A percentile compares a stretch with the other conserved stretches of the same genome.
Conservation (phyloP, 345 rosid genomes). For the thale cress (Arabidopsis thaliana) region DNA sequence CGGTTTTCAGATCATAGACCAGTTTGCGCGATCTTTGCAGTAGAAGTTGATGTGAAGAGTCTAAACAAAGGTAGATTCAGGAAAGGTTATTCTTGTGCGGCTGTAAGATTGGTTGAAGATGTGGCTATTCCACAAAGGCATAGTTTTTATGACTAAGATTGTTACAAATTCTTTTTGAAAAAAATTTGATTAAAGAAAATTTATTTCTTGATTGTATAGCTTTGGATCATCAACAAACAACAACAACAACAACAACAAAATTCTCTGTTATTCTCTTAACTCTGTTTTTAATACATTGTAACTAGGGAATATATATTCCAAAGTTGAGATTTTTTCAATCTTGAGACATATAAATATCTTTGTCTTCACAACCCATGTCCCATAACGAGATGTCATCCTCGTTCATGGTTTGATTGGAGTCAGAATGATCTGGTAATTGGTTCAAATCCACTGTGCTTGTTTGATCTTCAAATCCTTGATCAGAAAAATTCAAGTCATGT, state of each 20-base stretch:
- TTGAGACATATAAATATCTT: conserved; percentile 38
- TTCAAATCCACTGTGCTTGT: conserved; percentile 27
- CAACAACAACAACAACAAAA: not conserved
- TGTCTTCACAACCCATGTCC: conserved; percentile 49
- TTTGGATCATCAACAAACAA: conserved; percentile 20
- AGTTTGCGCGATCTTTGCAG: conserved; percentile 75
- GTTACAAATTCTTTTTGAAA: conserved; percentile 19
- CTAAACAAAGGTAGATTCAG: conserved; percentile 54
- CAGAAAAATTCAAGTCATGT: conserved; percentile 40
- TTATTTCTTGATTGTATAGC: conserved; percentile 45
- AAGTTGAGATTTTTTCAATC: conserved; percentile 33
- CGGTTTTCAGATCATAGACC: conserved; percentile 96
- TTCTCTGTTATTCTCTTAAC: conserved; percentile 27
- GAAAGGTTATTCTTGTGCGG: conserved; percentile 72
- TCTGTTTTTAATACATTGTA: conserved; percentile 30
- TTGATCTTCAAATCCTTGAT: conserved; percentile 40
- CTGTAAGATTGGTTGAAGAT: conserved; percentile 57
- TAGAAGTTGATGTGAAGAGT: conserved; percentile 64
- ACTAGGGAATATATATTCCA: conserved; percentile 20
- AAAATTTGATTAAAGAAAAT: not conserved
- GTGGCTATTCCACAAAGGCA: conserved; percentile 63
- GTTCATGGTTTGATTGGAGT: conserved; percentile 33
- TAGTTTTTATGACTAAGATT: conserved; percentile 60
- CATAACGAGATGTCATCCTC: conserved; percentile 41
- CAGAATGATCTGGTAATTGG: conserved; percentile 34